Conservation (phyloP, 306 rosid species). For the Argentina anserina region DNA sequence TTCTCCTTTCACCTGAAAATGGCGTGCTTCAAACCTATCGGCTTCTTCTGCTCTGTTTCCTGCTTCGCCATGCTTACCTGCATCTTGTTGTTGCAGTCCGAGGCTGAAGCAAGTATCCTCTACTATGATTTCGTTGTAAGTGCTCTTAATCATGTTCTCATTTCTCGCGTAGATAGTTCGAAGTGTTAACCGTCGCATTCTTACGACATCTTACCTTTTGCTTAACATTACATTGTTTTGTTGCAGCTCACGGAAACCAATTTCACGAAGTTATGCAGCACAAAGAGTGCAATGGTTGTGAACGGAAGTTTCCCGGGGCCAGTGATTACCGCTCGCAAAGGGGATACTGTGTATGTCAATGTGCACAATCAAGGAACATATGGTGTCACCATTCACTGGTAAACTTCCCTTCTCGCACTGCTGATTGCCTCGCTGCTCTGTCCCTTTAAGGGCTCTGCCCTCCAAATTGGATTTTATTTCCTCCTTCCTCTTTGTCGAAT, state of each 20-base stretch:
- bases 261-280: constrained; percentile 46
- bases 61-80: not conserved
- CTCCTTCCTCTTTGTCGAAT: too few species aligned
- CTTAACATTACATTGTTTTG: not conserved
- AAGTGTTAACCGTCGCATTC: not conserved
- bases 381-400: constrained; percentile 62
- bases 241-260: constrained; percentile 7
- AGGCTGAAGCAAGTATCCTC: not conserved
- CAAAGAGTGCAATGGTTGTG: constrained; percentile 50
- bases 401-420: too few species aligned
- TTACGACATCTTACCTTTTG: not conserved
- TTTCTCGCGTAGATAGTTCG: not conserved
- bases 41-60: not conserved
- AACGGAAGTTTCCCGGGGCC: constrained; percentile 71
- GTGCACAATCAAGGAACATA: constrained; percentile 47
- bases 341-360: constrained; percentile 49
- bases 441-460: too few species aligned
- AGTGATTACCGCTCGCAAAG: constrained; percentile 33
- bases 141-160: not conserved
- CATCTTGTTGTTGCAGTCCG: not conserved
- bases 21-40: not conserved
- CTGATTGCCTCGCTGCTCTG: too few species aligned
- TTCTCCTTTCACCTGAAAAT: not conserved
- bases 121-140: constrained; percentile 17
- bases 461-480: too few species aligned